These are phyloP conservation scores for Rhizopus sp. DNA, from an alignment of 371 early-diverging fungal genomes.

Conservation along the genomic window DNA sequence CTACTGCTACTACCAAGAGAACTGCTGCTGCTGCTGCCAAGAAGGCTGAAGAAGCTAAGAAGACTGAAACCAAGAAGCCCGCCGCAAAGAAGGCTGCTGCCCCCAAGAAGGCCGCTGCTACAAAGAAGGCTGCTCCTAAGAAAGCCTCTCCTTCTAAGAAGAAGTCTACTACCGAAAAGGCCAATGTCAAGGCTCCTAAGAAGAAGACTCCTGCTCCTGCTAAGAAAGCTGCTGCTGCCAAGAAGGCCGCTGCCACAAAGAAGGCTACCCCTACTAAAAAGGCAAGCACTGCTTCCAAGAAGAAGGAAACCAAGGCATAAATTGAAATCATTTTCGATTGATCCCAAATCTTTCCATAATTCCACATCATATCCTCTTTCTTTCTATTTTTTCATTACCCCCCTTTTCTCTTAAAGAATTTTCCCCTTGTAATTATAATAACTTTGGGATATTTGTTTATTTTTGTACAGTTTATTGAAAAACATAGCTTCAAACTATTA, in stretches of 20 bases:
- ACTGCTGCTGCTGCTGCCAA: slow-evolving; percentile 19
- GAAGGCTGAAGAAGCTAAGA: slow-evolving; percentile 39
- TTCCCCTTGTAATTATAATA: slow-evolving; percentile 9
- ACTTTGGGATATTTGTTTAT: slow-evolving; percentile 10
- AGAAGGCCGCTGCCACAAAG: slow-evolving; percentile 54
- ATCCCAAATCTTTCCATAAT: background rate
- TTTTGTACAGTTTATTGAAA: slow-evolving; percentile 20
- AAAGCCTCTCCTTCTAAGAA: slow-evolving; percentile 46
- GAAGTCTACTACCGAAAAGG: slow-evolving; percentile 30
- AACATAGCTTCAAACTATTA: background rate
- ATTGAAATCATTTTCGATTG: background rate
- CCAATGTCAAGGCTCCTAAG: slow-evolving; percentile 9
- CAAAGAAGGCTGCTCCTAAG: slow-evolving; percentile 29
- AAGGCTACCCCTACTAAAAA: slow-evolving; percentile 47
- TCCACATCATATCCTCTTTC: background rate
- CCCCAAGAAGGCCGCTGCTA: slow-evolving; percentile 59
- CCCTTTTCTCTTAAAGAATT: slow-evolving; percentile 6
- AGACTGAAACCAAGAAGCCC: slow-evolving; percentile 37
- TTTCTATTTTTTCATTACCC: slow-evolving; percentile 1
- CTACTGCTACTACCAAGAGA: slow-evolving; percentile 22
- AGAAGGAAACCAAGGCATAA: slow-evolving; percentile 23
- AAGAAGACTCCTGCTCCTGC: slow-evolving; percentile 27
- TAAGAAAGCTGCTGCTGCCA: slow-evolving; percentile 55
- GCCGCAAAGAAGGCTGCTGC: slow-evolving; percentile 47
- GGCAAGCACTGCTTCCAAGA: slow-evolving; percentile 30